These are phyloP conservation scores for Purpureocillium lavendulum DNA, from an alignment of 2,329 filamentous ascomycete genomes.

Conservation along the genomic window DNA sequence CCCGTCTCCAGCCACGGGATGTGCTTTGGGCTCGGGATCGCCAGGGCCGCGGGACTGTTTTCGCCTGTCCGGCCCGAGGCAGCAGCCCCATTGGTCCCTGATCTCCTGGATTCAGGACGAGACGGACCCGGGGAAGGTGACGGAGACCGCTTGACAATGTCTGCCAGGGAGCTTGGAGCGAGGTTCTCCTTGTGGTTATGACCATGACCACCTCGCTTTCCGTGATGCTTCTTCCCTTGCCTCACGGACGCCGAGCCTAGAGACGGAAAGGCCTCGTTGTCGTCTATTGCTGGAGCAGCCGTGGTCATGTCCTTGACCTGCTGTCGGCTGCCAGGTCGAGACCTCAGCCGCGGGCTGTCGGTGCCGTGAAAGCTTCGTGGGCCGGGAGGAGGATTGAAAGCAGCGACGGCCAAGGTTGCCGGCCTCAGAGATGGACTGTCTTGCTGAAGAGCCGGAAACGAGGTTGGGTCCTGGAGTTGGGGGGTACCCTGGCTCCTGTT, in stretches of 20 bases:
- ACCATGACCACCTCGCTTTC: constrained; percentile 78
- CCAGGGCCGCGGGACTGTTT: constrained; percentile 71
- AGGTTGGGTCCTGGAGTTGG: constrained; percentile 74
- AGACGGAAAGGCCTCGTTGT: constrained; percentile 90
- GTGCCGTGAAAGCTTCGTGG: constrained; percentile 55
- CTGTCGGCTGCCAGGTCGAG: constrained; percentile 77
- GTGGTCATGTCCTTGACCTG: constrained; percentile 50
- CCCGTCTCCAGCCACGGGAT: constrained; percentile 97
- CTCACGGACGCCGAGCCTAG: constrained; percentile 70
- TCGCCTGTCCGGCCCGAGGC: constrained; percentile 59
- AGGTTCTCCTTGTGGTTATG: constrained; percentile 61
- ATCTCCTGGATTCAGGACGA: constrained; percentile 51
- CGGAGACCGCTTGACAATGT: constrained; percentile 92
- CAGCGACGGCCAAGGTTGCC: constrained; percentile 38
- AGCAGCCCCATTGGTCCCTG: constrained; percentile 55
- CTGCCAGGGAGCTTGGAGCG: constrained; percentile 71
- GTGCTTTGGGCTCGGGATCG: constrained; percentile 81
- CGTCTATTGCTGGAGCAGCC: constrained; percentile 72
- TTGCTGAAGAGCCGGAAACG: constrained; percentile 70
- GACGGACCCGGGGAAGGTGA: constrained; percentile 61
- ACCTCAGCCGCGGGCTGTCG: constrained; percentile 63
- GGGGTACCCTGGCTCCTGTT: constrained; percentile 59
- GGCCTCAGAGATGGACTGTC: constrained; percentile 28
- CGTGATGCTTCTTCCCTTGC: constrained; percentile 83
- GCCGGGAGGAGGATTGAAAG: constrained; percentile 59